Conservation (phyloP, 2,329 filamentous ascomycete species). For the Trichoderma arundinaceum region DNA sequence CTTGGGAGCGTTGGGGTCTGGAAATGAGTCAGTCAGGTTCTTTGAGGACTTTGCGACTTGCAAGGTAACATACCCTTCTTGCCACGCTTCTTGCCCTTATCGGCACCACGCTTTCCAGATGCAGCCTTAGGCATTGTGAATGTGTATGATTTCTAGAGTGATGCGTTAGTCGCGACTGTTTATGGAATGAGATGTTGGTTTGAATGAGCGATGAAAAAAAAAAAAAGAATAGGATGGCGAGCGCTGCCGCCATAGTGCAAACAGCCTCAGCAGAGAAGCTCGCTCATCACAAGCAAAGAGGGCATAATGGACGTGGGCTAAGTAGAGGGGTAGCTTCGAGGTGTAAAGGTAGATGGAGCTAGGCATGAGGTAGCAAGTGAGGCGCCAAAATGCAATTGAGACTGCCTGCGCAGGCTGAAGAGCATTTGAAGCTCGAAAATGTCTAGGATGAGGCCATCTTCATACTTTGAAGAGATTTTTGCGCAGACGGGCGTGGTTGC, state of each 20-base stretch:
- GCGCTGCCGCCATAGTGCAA: neutral
- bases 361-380: constrained; percentile 32
- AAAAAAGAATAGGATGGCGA: neutral
- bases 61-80: constrained; percentile 63
- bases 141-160: constrained; percentile 39
- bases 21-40: constrained; percentile 8
- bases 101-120: constrained; percentile 57
- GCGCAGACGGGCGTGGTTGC: constrained; percentile 37
- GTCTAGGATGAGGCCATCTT: constrained; percentile 36
- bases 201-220: neutral
- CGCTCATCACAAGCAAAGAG: neutral
- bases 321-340: neutral
- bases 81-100: constrained; percentile 59
- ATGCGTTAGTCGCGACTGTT: neutral
- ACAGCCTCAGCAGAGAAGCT: neutral
- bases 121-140: constrained; percentile 65
- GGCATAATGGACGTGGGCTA: neutral
- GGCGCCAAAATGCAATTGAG: constrained; percentile 44
- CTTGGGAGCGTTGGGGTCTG: constrained; percentile 98
- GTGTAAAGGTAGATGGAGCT: constrained; percentile 32
- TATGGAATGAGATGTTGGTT: constrained; percentile 20
- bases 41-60: constrained; percentile 6
- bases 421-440: constrained; percentile 46
- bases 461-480: constrained; percentile 46
- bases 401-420: constrained; percentile 41